A percentile compares a stretch with the other conserved stretches of the same genome.
Conservation (phyloP, 2,329 filamentous ascomycete genomes). For the Aquanectria penicillioides region DNA sequence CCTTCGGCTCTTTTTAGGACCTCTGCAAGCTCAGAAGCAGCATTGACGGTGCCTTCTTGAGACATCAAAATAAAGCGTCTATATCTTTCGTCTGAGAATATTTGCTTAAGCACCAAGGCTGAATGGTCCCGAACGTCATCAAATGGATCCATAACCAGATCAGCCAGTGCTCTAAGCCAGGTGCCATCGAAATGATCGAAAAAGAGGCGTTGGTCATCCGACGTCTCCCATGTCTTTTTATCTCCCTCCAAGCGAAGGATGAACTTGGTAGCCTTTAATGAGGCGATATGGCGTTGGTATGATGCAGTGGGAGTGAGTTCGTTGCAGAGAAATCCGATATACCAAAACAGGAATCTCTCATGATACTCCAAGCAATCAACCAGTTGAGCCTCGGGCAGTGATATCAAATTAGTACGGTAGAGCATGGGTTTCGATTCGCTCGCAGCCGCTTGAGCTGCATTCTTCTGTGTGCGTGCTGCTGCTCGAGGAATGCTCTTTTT, state of each 20-base stretch:
- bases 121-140: conserved; percentile 83
- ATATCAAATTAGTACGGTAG: conserved; percentile 52
- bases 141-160: conserved; percentile 88
- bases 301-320: conserved; percentile 85
- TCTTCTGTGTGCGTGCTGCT: conserved; percentile 49
- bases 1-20: conserved; percentile 65
- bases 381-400: conserved; percentile 50
- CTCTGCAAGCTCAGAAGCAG: conserved; percentile 50
- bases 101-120: conserved; percentile 58
- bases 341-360: conserved; percentile 77
- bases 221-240: conserved; percentile 51
- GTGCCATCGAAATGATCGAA: conserved; percentile 56
- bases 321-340: conserved; percentile 73
- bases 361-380: conserved; percentile 59
- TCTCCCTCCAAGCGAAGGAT: conserved; percentile 78
- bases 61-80: conserved; percentile 36
- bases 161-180: conserved; percentile 74
- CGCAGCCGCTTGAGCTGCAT: conserved; percentile 17
- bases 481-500: conserved; percentile 54
- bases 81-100: conserved; percentile 56
- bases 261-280: conserved; percentile 75
- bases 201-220: conserved; percentile 51
- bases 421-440: conserved; percentile 43
- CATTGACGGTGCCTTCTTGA: conserved; percentile 17
- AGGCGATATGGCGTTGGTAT: conserved; percentile 88